Evolutionary conservation across 768 basidiomycete species (phyloP).

Genomic region (Albatrellus ellisii): DNA sequence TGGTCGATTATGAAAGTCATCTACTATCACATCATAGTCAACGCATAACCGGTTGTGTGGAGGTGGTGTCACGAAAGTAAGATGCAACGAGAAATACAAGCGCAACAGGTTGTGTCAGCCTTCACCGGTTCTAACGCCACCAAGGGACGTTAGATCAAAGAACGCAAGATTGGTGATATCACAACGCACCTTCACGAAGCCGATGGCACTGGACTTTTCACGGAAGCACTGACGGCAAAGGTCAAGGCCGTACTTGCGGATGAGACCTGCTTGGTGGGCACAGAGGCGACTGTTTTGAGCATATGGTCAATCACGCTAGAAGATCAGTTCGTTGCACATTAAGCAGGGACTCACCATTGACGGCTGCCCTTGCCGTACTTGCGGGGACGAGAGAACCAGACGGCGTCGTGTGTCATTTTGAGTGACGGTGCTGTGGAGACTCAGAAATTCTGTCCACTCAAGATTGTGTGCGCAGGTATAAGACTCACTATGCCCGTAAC

Average conservation of each 20-base stretch:
- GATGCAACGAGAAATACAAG: neutral
- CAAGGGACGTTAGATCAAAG: neutral
- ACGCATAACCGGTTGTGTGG: neutral
- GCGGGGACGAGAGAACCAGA: constrained; percentile 95
- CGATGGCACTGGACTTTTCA: constrained; percentile 87
- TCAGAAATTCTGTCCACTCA: constrained; percentile 3
- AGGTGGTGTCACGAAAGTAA: neutral
- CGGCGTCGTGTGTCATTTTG: constrained; percentile 95
- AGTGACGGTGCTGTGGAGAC: constrained; percentile 5
- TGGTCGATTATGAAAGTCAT: too few relatives aligned
- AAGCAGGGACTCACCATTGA: constrained; percentile 56
- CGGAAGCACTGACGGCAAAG: constrained; percentile 99
- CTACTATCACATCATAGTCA: neutral
- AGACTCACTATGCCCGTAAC: constrained; percentile 8
- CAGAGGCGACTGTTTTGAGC: constrained; percentile 65
- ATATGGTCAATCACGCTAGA: constrained; percentile 1
- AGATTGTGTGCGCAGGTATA: constrained; percentile 2
- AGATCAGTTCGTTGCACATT: neutral
- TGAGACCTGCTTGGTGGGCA: constrained; percentile 94
- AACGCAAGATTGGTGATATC: neutral
- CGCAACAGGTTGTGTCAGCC: neutral
- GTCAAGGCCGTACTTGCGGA: constrained; percentile 94
- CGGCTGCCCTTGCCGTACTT: constrained; percentile 93
- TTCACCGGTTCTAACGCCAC: neutral
- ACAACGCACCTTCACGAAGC: constrained; percentile 76